Percentiles rank a stretch among this genome's conserved stretches.
Evolutionary conservation across 805 yeast genomes (phyloP).

Genomic region (Yarrowia hollandica): DNA sequence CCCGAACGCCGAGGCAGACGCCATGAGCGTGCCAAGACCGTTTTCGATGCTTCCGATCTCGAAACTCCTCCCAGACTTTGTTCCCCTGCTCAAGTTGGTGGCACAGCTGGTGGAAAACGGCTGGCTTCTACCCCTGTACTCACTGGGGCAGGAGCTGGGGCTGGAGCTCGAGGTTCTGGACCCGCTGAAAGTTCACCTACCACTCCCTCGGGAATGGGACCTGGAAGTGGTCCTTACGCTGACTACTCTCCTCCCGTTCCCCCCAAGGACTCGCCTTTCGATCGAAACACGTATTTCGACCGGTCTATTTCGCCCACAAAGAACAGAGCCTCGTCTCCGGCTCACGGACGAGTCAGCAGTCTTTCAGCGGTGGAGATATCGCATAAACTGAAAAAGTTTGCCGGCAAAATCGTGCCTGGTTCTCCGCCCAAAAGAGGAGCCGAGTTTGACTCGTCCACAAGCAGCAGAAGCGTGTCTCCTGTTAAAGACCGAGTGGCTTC

Average conservation of each 20-base stretch:
- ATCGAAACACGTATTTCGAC: slow-evolving; percentile 8
- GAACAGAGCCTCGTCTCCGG: not conserved
- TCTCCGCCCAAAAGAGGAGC: not conserved
- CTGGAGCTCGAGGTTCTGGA: too few relatives aligned
- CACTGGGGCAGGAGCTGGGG: too few relatives aligned
- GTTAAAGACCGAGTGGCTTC: slow-evolving; percentile 1
- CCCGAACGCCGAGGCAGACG: slow-evolving; percentile 9
- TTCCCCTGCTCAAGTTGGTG: not conserved
- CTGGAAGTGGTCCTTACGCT: not conserved
- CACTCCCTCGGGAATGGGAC: not conserved
- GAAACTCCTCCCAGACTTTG: not conserved
- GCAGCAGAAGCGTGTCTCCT: slow-evolving; percentile 5
- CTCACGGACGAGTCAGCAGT: not conserved
- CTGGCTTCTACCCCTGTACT: not conserved
- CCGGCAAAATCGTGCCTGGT: slow-evolving; percentile 1
- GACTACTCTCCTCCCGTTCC: slow-evolving; percentile 21
- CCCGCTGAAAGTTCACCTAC: too few relatives aligned
- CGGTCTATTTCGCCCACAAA: slow-evolving; percentile 7
- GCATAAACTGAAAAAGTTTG: not conserved
- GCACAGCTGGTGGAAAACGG: not conserved
- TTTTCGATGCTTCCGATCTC: not conserved
- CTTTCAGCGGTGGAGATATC: slow-evolving; percentile 16
- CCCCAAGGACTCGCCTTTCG: slow-evolving; percentile 11
- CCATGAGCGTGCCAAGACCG: not conserved
- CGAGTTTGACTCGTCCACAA: not conserved